phyloP scores from a whole-genome alignment of 192 early-diverging fungal genomes.

The Bifiguratus adelaidae region DNA sequence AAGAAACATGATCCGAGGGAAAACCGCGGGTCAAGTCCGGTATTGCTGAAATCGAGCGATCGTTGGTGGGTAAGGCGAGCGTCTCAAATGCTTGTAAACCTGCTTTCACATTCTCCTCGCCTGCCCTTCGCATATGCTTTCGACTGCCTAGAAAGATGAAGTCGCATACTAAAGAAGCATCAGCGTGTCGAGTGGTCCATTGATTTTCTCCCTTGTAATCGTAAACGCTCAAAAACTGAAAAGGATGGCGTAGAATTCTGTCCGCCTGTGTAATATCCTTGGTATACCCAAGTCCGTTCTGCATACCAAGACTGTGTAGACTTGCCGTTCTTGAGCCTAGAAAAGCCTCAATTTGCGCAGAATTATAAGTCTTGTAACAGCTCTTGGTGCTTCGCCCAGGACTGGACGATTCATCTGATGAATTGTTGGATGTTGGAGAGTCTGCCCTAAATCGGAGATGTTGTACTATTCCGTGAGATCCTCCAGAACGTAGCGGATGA shows the following conservation, averaged over 20 bases:
- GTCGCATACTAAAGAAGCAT: background rate
- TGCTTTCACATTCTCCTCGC: background rate
- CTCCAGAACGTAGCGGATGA: background rate
- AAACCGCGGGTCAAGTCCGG: background rate
- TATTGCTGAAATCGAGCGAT: background rate
- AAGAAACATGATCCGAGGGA: background rate
- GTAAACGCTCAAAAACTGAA: background rate
- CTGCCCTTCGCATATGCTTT: background rate
- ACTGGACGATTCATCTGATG: background rate
- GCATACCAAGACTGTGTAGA: background rate
- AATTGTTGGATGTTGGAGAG: background rate
- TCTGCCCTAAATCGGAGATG: background rate
- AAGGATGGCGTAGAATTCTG: background rate
- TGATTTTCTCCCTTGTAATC: background rate
- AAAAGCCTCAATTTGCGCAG: background rate
- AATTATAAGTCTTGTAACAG: background rate
- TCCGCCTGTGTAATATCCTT: no score
- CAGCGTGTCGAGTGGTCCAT: background rate
- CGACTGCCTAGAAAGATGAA: background rate
- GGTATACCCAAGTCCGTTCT: no score
- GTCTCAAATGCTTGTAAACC: background rate
- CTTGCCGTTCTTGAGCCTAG: background rate
- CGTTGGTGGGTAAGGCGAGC: background rate
- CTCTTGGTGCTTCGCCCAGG: background rate
- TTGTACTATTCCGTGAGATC: background rate